These are phyloP conservation scores for Apium graveolens DNA, from an alignment of 129 eudicot species.

Conservation along the genomic window DNA sequence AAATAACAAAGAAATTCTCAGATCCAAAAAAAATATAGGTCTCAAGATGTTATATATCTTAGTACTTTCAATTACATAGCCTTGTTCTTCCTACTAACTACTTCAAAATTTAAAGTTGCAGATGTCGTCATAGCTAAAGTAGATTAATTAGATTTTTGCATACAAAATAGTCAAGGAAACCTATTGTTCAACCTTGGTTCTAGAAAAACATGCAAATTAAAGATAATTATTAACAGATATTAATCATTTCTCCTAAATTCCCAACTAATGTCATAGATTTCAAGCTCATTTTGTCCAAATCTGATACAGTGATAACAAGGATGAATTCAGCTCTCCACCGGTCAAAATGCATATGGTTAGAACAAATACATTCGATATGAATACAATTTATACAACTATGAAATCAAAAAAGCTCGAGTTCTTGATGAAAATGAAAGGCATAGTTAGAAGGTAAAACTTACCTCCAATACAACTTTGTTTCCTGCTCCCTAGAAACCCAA, in stretches of 20 bases:
- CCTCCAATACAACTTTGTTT: conserved; percentile 70
- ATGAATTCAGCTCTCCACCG: not conserved
- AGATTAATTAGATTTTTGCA: not conserved
- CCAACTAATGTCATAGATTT: too few relatives aligned
- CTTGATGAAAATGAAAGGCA: not conserved
- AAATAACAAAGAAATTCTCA: not conserved
- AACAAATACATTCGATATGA: not conserved
- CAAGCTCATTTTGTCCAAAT: not conserved
- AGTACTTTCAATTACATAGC: not conserved
- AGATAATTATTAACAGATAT: not conserved
- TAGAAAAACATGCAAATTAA: not conserved
- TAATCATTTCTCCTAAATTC: not conserved
- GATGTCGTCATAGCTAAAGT: not conserved
- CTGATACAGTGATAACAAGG: not conserved
- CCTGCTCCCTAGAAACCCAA: conserved; percentile 49
- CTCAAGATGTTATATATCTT: not conserved
- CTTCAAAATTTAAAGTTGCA: not conserved
- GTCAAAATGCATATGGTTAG: not conserved
- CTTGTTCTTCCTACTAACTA: not conserved
- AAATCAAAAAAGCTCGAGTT: not conserved
- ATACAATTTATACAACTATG: not conserved
- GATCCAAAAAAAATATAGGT: not conserved
- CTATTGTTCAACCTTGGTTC: not conserved
- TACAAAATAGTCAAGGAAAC: not conserved
- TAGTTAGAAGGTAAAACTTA: conserved; percentile 14